phyloP scores from a whole-genome alignment of 768 basidiomycete species.

The Nevesoporus exiguus region DNA sequence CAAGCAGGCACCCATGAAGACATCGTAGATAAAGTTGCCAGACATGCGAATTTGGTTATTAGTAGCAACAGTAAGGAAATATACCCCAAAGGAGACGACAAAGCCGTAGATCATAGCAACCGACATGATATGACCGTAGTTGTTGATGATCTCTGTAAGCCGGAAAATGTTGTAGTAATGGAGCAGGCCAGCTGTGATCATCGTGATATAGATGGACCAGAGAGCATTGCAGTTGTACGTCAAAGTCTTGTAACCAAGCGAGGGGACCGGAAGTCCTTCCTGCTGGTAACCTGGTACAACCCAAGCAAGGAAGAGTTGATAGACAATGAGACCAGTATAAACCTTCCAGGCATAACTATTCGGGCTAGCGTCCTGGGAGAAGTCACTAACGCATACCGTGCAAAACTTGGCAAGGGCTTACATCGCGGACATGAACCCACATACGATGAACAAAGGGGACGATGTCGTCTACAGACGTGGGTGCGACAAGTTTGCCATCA shows the following conservation, averaged over 20 bases:
- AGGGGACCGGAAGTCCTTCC: slow-evolving; percentile 95
- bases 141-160: slow-evolving; percentile 91
- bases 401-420: slow-evolving; percentile 34
- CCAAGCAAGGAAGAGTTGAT: slow-evolving; percentile 88
- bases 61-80: slow-evolving; percentile 71
- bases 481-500: slow-evolving; percentile 75
- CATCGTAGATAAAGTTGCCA: slow-evolving; percentile 91
- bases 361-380: slow-evolving; percentile 79
- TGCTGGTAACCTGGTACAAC: slow-evolving; percentile 90
- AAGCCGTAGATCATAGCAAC: slow-evolving; percentile 94
- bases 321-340: slow-evolving; percentile 83
- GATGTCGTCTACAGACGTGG: slow-evolving; percentile 65
- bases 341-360: slow-evolving; percentile 86
- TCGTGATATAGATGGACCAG: slow-evolving; percentile 76
- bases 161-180: slow-evolving; percentile 83
- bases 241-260: slow-evolving; percentile 86
- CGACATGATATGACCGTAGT: slow-evolving; percentile 94
- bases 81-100: slow-evolving; percentile 72
- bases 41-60: slow-evolving; percentile 89
- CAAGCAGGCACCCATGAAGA: slow-evolving; percentile 93
- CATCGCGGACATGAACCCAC: slow-evolving; percentile 81
- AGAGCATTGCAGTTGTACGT: slow-evolving; percentile 98
- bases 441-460: slow-evolving; percentile 75
- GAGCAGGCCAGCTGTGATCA: slow-evolving; percentile 68
- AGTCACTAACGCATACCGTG: background rate